Evolutionary conservation across 2,329 filamentous ascomycete species (phyloP), one percentile per base, ranked within the genome.

Genomic region (Niveomyces coronatus): DNA sequence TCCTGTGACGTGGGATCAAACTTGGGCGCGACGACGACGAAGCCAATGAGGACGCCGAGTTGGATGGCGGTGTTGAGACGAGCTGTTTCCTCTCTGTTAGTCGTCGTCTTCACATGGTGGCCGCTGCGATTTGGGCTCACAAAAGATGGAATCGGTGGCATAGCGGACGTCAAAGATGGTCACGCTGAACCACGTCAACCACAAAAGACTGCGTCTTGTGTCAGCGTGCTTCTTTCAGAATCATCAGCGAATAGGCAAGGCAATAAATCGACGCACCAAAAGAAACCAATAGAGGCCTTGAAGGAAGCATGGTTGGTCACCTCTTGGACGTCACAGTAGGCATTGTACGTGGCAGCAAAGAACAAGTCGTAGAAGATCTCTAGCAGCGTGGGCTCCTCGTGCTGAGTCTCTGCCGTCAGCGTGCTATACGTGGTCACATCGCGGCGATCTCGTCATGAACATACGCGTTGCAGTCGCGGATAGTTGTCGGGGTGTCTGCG

Each of bases 131-230:
- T n/a, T n/a, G 15, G 8, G 8, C 34, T 9, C 40, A 59, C 58
- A 73, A 47, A 81, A 78, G 26, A 82, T 61, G 28, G 70, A 76
- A 53, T 83, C 78, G 16, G 72, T 65, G 1, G 72, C 68, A 50
- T 79, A 82, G 1, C 78, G 74, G 26, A 82, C 70, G 53, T 83
- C 78, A 52, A 76, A 80, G 1, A 82, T 56, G 7, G 70, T 68
- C n/a, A 76, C 70, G 43, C 77, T 64, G 22, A 80, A 67, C 79
- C 79, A 82, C 14, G 74, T 80, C 42, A 79, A 70, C 78, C 77
- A 82, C 5, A 82, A 60, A 15, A 82, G 61, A 15, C 70, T 64
- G 23, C 6, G 8, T 6, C 20, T 5, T 20, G 30, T 39, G 13
- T 33, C 30, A 6, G n/a, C 1, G 11, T 11, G 8, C 9, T 2